phyloP scores from a whole-genome alignment of 1,284 basidiomycete species.

The Singerocomus rubriflavus region DNA sequence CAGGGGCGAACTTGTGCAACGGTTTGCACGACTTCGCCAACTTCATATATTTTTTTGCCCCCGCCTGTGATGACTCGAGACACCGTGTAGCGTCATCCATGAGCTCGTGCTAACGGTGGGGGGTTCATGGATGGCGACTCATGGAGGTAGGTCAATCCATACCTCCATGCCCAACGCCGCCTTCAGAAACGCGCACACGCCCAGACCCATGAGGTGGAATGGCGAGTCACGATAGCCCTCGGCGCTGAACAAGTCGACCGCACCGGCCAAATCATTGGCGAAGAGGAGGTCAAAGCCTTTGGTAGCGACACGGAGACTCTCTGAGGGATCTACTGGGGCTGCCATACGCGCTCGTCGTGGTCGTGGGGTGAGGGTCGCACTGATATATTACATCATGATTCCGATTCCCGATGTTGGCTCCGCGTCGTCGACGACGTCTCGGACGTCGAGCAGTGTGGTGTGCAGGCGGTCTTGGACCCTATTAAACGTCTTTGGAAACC shows the following conservation, averaged over 20 bases:
- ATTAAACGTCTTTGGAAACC: no score
- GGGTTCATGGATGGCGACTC: background rate
- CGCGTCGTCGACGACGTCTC: no score
- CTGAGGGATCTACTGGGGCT: conserved; percentile 27
- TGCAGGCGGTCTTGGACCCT: no score
- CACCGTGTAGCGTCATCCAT: conserved; percentile 51
- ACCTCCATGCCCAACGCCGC: conserved; percentile 82
- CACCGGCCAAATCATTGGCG: conserved; percentile 57
- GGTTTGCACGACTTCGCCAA: conserved; percentile 37
- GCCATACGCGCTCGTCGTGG: background rate
- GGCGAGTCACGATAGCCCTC: conserved; percentile 44
- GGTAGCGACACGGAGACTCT: conserved; percentile 49
- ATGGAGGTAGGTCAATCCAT: conserved; percentile 10
- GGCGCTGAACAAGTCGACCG: conserved; percentile 47
- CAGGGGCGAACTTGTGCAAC: conserved; percentile 52
- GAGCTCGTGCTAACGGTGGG: conserved; percentile 23
- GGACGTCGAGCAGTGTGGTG: no score
- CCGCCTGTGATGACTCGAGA: conserved; percentile 57
- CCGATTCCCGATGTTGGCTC: conserved; percentile 17
- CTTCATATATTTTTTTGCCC: conserved; percentile 55
- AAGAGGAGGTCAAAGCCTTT: conserved; percentile 67
- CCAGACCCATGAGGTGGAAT: conserved; percentile 68
- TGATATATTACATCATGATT: background rate
- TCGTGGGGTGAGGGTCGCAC: conserved; percentile 4
- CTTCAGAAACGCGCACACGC: conserved; percentile 71